These are phyloP conservation scores for Cucurbitaria berberidis DNA, from an alignment of 2,329 filamentous ascomycete species.

Conservation along the genomic window DNA sequence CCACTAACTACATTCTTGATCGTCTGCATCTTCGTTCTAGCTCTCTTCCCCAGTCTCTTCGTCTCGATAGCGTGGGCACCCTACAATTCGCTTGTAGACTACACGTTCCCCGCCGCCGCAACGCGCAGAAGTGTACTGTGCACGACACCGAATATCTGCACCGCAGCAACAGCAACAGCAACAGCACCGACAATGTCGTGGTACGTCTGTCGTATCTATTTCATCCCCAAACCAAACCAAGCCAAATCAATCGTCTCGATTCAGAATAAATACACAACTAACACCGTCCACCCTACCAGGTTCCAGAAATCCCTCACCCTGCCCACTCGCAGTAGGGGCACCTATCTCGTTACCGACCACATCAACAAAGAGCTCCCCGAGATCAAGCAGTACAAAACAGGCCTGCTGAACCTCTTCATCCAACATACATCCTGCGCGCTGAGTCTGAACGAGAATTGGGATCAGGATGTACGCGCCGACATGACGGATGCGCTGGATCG, in stretches of 20 bases:
- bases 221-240: background rate
- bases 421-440: conserved; percentile 95
- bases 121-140: conserved; percentile 26
- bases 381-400: conserved; percentile 78
- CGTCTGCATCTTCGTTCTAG: conserved; percentile 56
- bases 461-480: conserved; percentile 83
- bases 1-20: conserved; percentile 54
- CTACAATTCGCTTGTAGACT: conserved; percentile 35
- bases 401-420: conserved; percentile 79
- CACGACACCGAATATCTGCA: conserved; percentile 36
- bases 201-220: too few relatives aligned
- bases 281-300: conserved; percentile 18
- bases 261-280: background rate
- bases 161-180: conserved; percentile 18
- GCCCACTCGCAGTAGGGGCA: conserved; percentile 77
- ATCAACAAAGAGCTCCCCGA: conserved; percentile 77
- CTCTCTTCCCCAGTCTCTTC: conserved; percentile 58
- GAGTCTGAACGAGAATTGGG: conserved; percentile 91
- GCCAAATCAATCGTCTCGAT: too few relatives aligned
- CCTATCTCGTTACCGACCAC: conserved; percentile 85
- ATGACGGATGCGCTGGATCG: conserved; percentile 94
- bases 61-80: conserved; percentile 49
- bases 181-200: conserved; percentile 39
- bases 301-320: conserved; percentile 85
- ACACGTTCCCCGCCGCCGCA: conserved; percentile 30